Base-by-base conservation (phyloP, 2,329 filamentous ascomycete genomes). In the Fusarium gaditjirri region DNA sequence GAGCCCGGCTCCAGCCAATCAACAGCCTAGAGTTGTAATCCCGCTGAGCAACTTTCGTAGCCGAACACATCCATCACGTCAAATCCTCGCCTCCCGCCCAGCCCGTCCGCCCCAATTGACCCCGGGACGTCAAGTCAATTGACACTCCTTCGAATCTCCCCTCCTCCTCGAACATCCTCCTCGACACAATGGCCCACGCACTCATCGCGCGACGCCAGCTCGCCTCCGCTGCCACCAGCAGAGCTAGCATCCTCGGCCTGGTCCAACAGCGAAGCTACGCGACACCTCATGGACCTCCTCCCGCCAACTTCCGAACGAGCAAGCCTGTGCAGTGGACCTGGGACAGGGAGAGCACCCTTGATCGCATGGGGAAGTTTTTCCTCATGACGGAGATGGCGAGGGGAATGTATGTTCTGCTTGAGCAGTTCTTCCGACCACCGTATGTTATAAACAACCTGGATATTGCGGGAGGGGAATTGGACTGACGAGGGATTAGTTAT, bases 401-500 rank as follows among this genome's bases (percentile, higher is more conserved):
- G 80, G 96, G 96, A 83, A 98, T 99, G 96, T 99, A 98, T 81
- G 91, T 99, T 76, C 90, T 96, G 83, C 82, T 99, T 81, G 96
- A 99, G 89, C 95, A 99, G 87, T 99, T 93, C 89, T 98, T 99
- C 88, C 89, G 96, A 83, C 94, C 95, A 85, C 95, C 96, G 93
- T 98, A 89, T 88, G 94, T 94, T 54, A 44, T 52, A 44, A 31
- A 39, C 14, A 38, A 21, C 16, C 23, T 44, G 27, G 16, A 19
- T 31, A 17, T 19, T 38, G 33, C 19, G 21, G 21, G 33, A 35
- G 23, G n/a, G 39, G 29, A 23, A 39, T 6, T 60, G 41, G 61
- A 39, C 75, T 78, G 63, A 78, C 27, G 23, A 57, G n/a, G 27
- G 46, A 57, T 64, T 66, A 97, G 95, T 78, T 98, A 98, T 84